Evolutionary conservation across 164 flowering plant species (phyloP), one percentile per base, ranked within the genome.

Genomic region (Nymphaea colorata): DNA sequence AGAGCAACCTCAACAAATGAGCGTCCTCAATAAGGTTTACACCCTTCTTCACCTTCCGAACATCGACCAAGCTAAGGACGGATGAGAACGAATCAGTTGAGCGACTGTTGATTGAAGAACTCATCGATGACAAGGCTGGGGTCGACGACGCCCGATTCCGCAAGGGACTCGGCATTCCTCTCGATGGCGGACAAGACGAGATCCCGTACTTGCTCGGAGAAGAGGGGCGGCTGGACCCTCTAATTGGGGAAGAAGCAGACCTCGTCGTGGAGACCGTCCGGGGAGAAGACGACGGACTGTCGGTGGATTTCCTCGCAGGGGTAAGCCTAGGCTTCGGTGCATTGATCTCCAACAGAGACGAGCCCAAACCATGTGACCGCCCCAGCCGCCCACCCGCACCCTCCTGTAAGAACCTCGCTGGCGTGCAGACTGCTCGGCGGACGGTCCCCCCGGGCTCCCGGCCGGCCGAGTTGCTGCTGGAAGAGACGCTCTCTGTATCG

Each of bases 401-500:
- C 68, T 91, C 98, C 73, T 91, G 96, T 93, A 91, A 90, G 73
- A 94, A 89, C 78, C 83, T 84, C 0, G 97, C 87, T 4, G 98
- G 88, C 15, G 92, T 81, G 61, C 90, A 79, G 60, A 70, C 79
- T 65, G 64, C 76, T 47, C 70, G 71, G 17, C 79, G 66, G 15
- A 77, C 83, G 72, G 71, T 71, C 64, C 75, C 71, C 17, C 42
- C 36, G 11, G 47, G 71, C 59, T 86, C 96, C 57, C 75, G 90
- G n/a, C 70, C 69, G 25, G 91, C 95, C 3, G 90, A 83, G 74
- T 93, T 89, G 77, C 98, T 87, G 62, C 96, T 96, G 25, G 98
- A 94, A 18, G 98, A 94, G 66, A 88, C 93, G 78, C 98, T 94
- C n/a, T 94, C 98, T 12, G 91, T 82, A 78, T 94, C 98, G 17